Percentiles rank a stretch among this genome's conserved stretches.
Evolutionary conservation across 768 basidiomycete species (phyloP).

Genomic region (Trametes elegans): DNA sequence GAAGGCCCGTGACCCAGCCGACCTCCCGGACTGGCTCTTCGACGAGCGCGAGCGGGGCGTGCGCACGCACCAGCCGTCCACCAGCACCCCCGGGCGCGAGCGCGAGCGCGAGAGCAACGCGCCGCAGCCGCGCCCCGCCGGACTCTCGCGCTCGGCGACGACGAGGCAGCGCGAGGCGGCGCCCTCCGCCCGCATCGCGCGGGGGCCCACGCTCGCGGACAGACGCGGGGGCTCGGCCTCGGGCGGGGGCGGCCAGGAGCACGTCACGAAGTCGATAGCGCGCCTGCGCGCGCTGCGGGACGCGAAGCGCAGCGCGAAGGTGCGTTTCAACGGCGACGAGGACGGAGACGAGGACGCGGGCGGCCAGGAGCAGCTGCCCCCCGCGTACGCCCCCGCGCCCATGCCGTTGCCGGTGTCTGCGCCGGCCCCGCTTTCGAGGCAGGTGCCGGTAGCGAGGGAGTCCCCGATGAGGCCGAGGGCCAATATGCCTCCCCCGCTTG

Average conservation of each 20-base stretch:
- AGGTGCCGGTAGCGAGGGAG: conserved; percentile 5
- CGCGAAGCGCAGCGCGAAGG: conserved; percentile 25
- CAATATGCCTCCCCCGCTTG: conserved; percentile 6
- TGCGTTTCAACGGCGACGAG: conserved; percentile 21
- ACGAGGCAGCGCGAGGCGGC: not conserved
- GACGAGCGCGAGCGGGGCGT: conserved; percentile 50
- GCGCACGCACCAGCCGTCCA: conserved; percentile 10
- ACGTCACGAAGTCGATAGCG: conserved; percentile 18
- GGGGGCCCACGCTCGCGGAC: conserved; percentile 16
- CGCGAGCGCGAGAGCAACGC: conserved; percentile 6
- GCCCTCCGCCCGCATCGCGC: not conserved
- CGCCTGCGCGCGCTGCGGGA: conserved; percentile 26
- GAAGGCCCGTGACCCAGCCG: conserved; percentile 53
- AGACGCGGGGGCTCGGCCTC: not conserved
- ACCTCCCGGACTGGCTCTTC: conserved; percentile 69
- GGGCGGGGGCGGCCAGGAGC: conserved; percentile 15
- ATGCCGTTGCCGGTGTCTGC: not conserved
- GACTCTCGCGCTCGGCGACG: conserved; percentile 4
- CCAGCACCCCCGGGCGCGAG: conserved; percentile 6
- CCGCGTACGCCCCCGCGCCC: not conserved
- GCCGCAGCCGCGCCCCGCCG: conserved; percentile 22
- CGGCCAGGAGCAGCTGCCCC: not conserved
- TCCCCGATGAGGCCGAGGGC: conserved; percentile 6
- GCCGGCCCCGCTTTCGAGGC: not conserved
- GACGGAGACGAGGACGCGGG: not conserved